A percentile compares a stretch with the other conserved stretches of the same genome.
These are phyloP conservation scores for Eucalyptus cloeziana DNA, from an alignment of 345 rosid genomes.

Conservation along the genomic window DNA sequence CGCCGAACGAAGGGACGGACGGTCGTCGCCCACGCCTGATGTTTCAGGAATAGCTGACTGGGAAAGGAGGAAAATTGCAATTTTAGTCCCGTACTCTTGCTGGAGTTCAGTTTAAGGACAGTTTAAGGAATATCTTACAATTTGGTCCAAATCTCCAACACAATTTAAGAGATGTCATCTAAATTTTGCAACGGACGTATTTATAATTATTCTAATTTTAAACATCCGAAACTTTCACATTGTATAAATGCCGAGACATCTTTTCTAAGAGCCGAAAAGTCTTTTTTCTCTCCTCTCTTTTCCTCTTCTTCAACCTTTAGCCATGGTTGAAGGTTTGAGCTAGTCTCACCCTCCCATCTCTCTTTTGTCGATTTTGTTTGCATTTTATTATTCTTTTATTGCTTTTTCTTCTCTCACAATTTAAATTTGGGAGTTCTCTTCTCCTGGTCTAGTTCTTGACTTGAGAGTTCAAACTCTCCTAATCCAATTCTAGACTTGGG, in stretches of 20 bases:
- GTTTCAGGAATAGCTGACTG: not conserved
- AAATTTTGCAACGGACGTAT: not conserved
- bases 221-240: not conserved
- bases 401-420: not conserved
- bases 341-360: not conserved
- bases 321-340: not conserved
- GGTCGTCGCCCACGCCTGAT: not conserved
- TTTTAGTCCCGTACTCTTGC: not conserved
- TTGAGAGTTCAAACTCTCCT: not conserved
- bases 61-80: not conserved
- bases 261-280: not conserved
- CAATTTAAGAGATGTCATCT: not conserved
- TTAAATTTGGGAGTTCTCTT: not conserved
- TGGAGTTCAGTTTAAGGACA: not conserved
- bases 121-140: not conserved
- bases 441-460: not conserved
- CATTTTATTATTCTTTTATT: too few species aligned
- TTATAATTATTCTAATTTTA: not conserved
- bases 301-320: not conserved
- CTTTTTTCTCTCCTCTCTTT: not conserved
- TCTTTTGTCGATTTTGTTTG: not conserved
- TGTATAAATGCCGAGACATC: rapidly evolving
- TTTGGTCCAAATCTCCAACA: not conserved
- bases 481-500: not conserved
- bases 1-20: not conserved